phyloP scores from a whole-genome alignment of 1,284 basidiomycete genomes.

The Ganoderma sinense region DNA sequence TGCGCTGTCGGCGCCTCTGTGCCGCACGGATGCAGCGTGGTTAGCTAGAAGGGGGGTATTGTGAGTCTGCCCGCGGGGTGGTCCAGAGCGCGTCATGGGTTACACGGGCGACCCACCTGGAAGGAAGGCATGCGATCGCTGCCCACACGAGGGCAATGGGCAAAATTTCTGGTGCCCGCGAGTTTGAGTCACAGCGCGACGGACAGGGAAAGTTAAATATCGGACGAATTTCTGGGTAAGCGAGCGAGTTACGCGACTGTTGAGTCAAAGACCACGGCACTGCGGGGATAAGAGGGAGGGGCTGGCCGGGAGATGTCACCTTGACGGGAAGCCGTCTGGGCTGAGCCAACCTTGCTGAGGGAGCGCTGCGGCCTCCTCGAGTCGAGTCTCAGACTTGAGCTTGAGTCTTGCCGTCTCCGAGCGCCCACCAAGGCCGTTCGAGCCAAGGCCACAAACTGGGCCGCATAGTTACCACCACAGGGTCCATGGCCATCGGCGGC shows the following conservation, averaged over 20 bases:
- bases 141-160: constrained; percentile 23
- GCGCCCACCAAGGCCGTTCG: constrained; percentile 11
- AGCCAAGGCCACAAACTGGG: constrained; percentile 5
- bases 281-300: background rate
- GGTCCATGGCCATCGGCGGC: background rate
- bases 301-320: background rate
- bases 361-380: no score
- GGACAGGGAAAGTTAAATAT: constrained; percentile 2
- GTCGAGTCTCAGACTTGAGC: no score
- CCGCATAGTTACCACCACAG: background rate
- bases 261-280: background rate
- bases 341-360: no score
- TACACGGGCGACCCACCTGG: constrained; percentile 24
- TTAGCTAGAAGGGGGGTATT: constrained; percentile 17
- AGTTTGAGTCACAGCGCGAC: background rate
- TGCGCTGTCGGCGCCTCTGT: constrained; percentile 10
- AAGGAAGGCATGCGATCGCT: constrained; percentile 6
- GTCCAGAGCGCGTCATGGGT: constrained; percentile 26
- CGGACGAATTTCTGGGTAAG: background rate
- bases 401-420: background rate
- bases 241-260: background rate
- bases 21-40: constrained; percentile 24
- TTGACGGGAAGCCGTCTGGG: background rate
- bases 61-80: constrained; percentile 21
- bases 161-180: constrained; percentile 15